Conservation (phyloP, 2,329 filamentous ascomycete genomes). For the Coniochaeta sp. region DNA sequence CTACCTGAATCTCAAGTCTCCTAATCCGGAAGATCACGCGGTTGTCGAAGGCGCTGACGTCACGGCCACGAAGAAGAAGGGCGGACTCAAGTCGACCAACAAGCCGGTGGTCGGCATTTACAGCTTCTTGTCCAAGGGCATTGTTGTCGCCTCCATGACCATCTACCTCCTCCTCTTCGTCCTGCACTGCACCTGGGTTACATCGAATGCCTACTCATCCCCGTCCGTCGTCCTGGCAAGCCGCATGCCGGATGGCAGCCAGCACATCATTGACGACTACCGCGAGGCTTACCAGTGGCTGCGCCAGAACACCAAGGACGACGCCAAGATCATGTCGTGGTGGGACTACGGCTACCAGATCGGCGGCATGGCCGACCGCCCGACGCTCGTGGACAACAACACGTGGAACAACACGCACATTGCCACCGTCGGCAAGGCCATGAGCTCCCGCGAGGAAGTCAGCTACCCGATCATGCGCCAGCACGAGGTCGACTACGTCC, state of each 20-base stretch:
- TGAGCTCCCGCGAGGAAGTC: conserved; percentile 95
- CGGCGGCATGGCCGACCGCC: conserved; percentile 96
- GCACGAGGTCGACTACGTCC: conserved; percentile 97
- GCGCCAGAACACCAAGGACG: conserved; percentile 87
- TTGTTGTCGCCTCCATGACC: conserved; percentile 65
- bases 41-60: conserved; percentile 39
- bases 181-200: conserved; percentile 98
- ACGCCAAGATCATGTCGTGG: conserved; percentile 99
- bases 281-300: conserved; percentile 99
- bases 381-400: conserved; percentile 97
- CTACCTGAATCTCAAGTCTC: conserved; percentile 64
- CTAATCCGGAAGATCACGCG: conserved; percentile 40
- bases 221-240: conserved; percentile 95
- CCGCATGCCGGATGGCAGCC: conserved; percentile 83
- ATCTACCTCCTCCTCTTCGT: conserved; percentile 90
- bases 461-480: conserved; percentile 98
- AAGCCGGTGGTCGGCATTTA: conserved; percentile 79
- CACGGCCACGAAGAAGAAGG: conserved; percentile 41
- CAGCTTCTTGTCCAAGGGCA: conserved; percentile 66
- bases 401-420: conserved; percentile 99
- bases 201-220: conserved; percentile 96
- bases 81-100: conserved; percentile 61
- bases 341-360: conserved; percentile 99
- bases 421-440: conserved; percentile 96
- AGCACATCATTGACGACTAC: conserved; percentile 99